These are phyloP conservation scores for Phaeoacremonium minimum DNA, from an alignment of 2,329 filamentous ascomycete species.

Conservation along the genomic window DNA sequence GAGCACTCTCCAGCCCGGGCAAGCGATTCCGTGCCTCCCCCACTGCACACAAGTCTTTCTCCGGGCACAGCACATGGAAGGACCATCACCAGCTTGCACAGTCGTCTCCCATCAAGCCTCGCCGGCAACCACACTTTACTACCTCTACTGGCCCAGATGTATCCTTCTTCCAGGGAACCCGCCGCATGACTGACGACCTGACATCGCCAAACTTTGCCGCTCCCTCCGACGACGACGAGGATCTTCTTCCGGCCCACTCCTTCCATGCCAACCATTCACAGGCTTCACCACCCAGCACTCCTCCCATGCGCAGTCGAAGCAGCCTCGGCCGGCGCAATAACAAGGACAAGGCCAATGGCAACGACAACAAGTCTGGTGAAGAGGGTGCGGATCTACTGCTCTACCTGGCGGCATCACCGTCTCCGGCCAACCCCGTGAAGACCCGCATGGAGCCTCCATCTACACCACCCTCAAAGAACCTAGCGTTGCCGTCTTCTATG, in stretches of 20 bases:
- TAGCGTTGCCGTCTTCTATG: constrained; percentile 74
- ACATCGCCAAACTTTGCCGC: constrained; percentile 57
- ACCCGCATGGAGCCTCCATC: constrained; percentile 65
- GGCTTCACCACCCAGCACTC: constrained; percentile 75
- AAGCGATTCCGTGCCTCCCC: constrained; percentile 71
- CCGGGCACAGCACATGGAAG: constrained; percentile 65
- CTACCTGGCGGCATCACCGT: constrained; percentile 88
- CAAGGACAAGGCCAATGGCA: constrained; percentile 39
- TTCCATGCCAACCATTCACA: constrained; percentile 61
- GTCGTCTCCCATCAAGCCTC: constrained; percentile 80
- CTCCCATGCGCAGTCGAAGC: constrained; percentile 59
- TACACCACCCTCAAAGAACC: constrained; percentile 70
- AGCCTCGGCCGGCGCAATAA: constrained; percentile 39
- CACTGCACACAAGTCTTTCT: constrained; percentile 53
- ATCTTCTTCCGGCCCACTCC: constrained; percentile 71
- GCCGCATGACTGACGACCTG: constrained; percentile 62
- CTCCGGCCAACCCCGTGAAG: constrained; percentile 62
- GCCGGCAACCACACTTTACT: constrained; percentile 70
- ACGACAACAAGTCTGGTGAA: constrained; percentile 55
- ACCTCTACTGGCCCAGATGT: constrained; percentile 67
- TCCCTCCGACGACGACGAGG: constrained; percentile 76
- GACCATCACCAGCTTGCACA: constrained; percentile 71
- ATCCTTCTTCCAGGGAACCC: constrained; percentile 72
- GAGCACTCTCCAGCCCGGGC: constrained; percentile 47
- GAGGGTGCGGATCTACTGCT: constrained; percentile 78